Percentiles rank a stretch among this genome's conserved stretches.
phyloP scores from a whole-genome alignment of 2,329 filamentous ascomycete species.

The Penicillium decumbens region DNA sequence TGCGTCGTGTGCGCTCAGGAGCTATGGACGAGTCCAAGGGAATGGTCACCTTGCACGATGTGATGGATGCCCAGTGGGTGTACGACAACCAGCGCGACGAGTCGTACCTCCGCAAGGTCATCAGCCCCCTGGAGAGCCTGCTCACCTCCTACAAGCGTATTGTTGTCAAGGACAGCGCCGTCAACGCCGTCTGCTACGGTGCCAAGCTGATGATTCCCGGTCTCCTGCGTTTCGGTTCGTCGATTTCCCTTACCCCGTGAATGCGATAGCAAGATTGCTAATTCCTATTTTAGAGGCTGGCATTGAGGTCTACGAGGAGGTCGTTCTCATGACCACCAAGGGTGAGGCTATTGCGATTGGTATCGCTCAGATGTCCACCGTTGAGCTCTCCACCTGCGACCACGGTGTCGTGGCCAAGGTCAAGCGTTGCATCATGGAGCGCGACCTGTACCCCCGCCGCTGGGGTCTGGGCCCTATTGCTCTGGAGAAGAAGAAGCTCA shows the following conservation, averaged over 20 bases:
- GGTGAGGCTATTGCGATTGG: constrained; percentile 95
- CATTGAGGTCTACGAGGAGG: constrained; percentile 92
- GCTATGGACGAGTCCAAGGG: constrained; percentile 89
- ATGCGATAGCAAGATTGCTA: background rate
- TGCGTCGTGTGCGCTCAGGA: constrained; percentile 86
- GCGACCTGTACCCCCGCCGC: constrained; percentile 90
- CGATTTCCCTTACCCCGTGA: background rate
- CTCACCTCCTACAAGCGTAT: constrained; percentile 92
- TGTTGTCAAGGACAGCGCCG: constrained; percentile 93
- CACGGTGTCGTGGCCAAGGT: constrained; percentile 98
- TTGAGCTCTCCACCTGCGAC: constrained; percentile 93
- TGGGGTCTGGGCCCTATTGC: constrained; percentile 95
- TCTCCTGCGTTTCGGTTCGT: constrained; percentile 79
- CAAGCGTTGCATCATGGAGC: constrained; percentile 99
- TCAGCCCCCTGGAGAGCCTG: constrained; percentile 86
- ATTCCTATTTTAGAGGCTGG: constrained; percentile 59
- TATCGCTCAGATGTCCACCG: constrained; percentile 96
- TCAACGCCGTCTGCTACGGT: constrained; percentile 97
- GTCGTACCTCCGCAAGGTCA: constrained; percentile 83
- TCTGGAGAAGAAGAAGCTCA: constrained; percentile 98
- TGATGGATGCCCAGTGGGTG: constrained; percentile 92
- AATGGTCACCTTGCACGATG: constrained; percentile 90
- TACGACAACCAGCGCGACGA: constrained; percentile 96
- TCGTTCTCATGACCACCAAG: constrained; percentile 98
- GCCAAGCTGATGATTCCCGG: constrained; percentile 99